A percentile compares a stretch with the other conserved stretches of the same genome.
Evolutionary conservation across 2,329 filamentous ascomycete species (phyloP).

Genomic region (Fusarium guadeloupense): DNA sequence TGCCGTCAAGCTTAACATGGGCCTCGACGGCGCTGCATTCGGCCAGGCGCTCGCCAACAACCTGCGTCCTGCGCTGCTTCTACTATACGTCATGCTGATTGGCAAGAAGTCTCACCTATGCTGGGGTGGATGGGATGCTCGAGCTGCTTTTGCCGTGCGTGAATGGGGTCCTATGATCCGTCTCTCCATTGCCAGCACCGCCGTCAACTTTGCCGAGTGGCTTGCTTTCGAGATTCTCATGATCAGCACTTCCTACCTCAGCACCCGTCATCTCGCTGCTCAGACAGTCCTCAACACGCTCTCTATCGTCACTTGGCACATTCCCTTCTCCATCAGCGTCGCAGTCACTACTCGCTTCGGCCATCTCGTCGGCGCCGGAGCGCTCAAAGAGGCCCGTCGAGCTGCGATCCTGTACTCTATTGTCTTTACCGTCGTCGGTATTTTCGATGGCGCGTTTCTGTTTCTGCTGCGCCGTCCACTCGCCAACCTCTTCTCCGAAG

Average conservation of each 20-base stretch:
- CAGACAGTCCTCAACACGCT: conserved; percentile 54
- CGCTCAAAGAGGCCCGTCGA: conserved; percentile 28
- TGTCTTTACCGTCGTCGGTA: conserved; percentile 24
- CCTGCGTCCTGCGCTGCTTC: conserved; percentile 57
- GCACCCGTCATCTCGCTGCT: conserved; percentile 53
- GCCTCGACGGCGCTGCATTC: conserved; percentile 61
- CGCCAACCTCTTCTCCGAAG: conserved; percentile 30
- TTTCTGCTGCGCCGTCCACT: conserved; percentile 24
- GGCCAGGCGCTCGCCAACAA: conserved; percentile 60
- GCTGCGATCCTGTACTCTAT: conserved; percentile 24
- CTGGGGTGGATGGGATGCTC: conserved; percentile 54
- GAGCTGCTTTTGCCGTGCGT: conserved; percentile 47
- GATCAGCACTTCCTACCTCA: conserved; percentile 56
- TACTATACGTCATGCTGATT: conserved; percentile 56
- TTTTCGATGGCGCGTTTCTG: conserved; percentile 27
- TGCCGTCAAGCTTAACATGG: conserved; percentile 54
- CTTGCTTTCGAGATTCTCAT: conserved; percentile 56
- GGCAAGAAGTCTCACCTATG: conserved; percentile 46
- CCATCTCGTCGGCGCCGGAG: conserved; percentile 52
- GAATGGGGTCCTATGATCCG: conserved; percentile 54
- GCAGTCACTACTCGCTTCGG: conserved; percentile 55
- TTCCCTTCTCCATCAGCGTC: conserved; percentile 55
- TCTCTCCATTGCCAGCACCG: conserved; percentile 52
- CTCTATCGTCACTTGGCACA: conserved; percentile 53
- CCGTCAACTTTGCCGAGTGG: conserved; percentile 57